Conservation (phyloP, 495 filamentous ascomycete species). For the Aspergillus heteromorphus region DNA sequence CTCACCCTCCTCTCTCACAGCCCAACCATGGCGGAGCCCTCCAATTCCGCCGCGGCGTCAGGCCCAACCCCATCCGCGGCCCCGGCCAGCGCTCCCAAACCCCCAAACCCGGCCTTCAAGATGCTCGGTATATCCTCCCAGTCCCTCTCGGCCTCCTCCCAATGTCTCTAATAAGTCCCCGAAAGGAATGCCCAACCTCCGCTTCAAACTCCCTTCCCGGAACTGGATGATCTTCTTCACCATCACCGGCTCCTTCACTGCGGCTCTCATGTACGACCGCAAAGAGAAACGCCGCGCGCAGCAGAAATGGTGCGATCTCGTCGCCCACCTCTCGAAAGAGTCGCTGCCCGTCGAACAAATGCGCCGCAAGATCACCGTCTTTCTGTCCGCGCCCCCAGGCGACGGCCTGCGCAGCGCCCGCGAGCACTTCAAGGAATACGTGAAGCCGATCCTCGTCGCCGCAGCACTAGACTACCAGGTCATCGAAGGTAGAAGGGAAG, state of each 20-base stretch:
- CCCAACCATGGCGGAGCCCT: conserved; percentile 31
- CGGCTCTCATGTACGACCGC: conserved; percentile 81
- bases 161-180: neutral
- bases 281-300: conserved; percentile 77
- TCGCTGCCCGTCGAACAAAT: conserved; percentile 63
- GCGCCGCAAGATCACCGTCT: conserved; percentile 81
- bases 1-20: neutral
- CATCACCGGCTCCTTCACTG: conserved; percentile 69
- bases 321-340: conserved; percentile 81
- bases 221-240: conserved; percentile 96
- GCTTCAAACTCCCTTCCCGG: conserved; percentile 82
- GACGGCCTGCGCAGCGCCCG: conserved; percentile 76
- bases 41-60: conserved; percentile 26
- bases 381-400: conserved; percentile 76
- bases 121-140: conserved; percentile 56
- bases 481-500: conserved; percentile 82
- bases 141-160: neutral
- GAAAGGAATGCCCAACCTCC: conserved; percentile 66
- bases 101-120: conserved; percentile 61
- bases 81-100: conserved; percentile 38
- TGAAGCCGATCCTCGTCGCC: conserved; percentile 87
- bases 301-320: conserved; percentile 78
- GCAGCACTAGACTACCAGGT: conserved; percentile 93
- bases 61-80: conserved; percentile 25
- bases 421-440: conserved; percentile 92